These are phyloP conservation scores for Limtongozyma cylindracea DNA, from an alignment of 805 yeast genomes.

Conservation along the genomic window DNA sequence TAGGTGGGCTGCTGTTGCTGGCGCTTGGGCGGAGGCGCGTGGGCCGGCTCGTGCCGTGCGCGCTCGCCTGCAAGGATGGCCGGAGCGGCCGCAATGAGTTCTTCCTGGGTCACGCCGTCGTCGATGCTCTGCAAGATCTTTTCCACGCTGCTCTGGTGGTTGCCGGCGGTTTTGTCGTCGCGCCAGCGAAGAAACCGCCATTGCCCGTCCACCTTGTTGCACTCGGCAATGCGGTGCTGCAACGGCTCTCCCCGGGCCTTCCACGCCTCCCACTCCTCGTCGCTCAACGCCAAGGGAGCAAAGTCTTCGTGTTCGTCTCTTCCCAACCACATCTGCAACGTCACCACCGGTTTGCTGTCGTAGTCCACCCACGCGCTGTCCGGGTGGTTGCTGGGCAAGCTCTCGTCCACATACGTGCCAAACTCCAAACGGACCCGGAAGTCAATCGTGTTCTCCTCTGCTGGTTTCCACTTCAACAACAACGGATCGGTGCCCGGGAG, in stretches of 20 bases:
- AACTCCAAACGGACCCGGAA: conserved; percentile 47
- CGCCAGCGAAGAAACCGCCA: conserved; percentile 82
- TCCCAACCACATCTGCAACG: conserved; percentile 63
- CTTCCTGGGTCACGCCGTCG: conserved; percentile 68
- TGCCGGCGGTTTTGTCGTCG: conserved; percentile 80
- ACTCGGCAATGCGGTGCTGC: conserved; percentile 76
- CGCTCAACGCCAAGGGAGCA: conserved; percentile 32
- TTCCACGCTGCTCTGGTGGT: conserved; percentile 57
- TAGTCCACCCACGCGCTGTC: conserved; percentile 56
- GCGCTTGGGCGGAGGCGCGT: too few species aligned
- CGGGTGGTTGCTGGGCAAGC: conserved; percentile 38
- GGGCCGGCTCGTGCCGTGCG: too few species aligned
- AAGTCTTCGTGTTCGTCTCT: conserved; percentile 32
- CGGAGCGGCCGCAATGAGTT: conserved; percentile 30
- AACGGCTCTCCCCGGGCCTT: conserved; percentile 55
- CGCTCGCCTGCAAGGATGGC: too few species aligned
- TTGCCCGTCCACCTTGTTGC: conserved; percentile 30
- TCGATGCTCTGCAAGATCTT: conserved; percentile 66
- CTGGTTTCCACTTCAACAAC: conserved; percentile 89
- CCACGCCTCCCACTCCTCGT: conserved; percentile 60
- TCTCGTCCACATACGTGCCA: conserved; percentile 30
- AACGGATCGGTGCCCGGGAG: conserved; percentile 72
- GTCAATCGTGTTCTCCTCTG: conserved; percentile 85
- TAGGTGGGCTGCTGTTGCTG: too few species aligned
- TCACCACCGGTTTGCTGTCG: conserved; percentile 51